A percentile compares a stretch with the other conserved stretches of the same genome.
These are phyloP conservation scores for Candida koratica DNA, from an alignment of 805 yeast genomes.

Conservation along the genomic window DNA sequence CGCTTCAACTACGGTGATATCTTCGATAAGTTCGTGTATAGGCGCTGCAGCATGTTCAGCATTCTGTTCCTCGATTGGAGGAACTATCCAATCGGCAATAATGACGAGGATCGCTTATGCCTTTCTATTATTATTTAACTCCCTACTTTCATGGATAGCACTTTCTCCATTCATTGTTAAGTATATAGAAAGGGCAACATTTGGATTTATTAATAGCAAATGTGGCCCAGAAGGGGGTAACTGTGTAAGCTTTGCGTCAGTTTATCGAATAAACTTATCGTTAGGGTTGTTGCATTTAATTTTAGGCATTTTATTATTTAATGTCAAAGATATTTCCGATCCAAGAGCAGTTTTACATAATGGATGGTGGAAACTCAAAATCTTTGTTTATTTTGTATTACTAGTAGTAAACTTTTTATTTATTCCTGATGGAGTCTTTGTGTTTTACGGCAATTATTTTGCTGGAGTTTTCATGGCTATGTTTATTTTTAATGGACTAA, in stretches of 20 bases:
- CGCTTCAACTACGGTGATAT: slow-evolving; percentile 39
- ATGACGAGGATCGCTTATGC: slow-evolving; percentile 90
- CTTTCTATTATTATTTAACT: slow-evolving; percentile 66
- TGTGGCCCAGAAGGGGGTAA: slow-evolving; percentile 72
- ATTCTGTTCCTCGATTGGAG: slow-evolving; percentile 47
- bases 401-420: slow-evolving; percentile 59
- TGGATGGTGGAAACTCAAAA: slow-evolving; percentile 84
- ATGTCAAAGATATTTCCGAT: slow-evolving; percentile 72
- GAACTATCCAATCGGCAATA: slow-evolving; percentile 66
- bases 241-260: slow-evolving; percentile 87
- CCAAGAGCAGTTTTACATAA: slow-evolving; percentile 83
- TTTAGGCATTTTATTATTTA: slow-evolving; percentile 62
- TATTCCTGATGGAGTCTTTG: slow-evolving; percentile 82
- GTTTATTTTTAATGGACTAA: slow-evolving; percentile 84
- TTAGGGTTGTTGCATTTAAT: slow-evolving; percentile 74
- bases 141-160: slow-evolving; percentile 88
- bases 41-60: slow-evolving; percentile 80
- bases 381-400: slow-evolving; percentile 54
- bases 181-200: slow-evolving; percentile 66
- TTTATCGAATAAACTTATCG: slow-evolving; percentile 88
- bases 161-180: slow-evolving; percentile 74
- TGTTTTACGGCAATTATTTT: slow-evolving; percentile 86
- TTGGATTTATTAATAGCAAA: slow-evolving; percentile 63
- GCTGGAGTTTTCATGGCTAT: slow-evolving; percentile 81
- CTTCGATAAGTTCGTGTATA: slow-evolving; percentile 58